Percentiles rank a stretch among this genome's conserved stretches.
These are phyloP conservation scores for Dactylellina sp. DNA, from an alignment of 2,329 filamentous ascomycete genomes.

Conservation along the genomic window DNA sequence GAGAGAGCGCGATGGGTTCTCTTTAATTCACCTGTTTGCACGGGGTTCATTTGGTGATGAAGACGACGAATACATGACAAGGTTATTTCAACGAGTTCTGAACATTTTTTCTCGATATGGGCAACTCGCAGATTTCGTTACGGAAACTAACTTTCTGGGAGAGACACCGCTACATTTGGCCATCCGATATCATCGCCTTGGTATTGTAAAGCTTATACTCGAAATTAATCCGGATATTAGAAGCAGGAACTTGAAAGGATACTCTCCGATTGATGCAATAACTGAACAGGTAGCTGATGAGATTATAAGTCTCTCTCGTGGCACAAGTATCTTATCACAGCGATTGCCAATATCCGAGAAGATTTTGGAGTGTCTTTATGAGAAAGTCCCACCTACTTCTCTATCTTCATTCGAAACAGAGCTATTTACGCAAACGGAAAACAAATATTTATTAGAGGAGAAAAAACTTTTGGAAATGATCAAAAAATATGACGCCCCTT, in stretches of 20 bases:
- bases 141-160: constrained; percentile 4
- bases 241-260: constrained; percentile 2
- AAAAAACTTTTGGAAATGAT: constrained; percentile 5
- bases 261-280: constrained; percentile 9
- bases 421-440: neutral
- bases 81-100: neutral
- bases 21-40: constrained; percentile 16
- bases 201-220: constrained; percentile 1
- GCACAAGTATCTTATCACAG: neutral
- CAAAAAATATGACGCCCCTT: neutral
- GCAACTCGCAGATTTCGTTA: neutral
- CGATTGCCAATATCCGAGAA: neutral
- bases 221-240: neutral
- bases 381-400: neutral
- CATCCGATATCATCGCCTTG: constrained; percentile 9
- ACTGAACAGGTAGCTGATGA: constrained; percentile 10
- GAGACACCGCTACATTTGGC: constrained; percentile 26
- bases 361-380: neutral
- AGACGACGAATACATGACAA: neutral
- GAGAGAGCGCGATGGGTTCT: neutral
- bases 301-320: neutral
- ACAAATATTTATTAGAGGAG: neutral
- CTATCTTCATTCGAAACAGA: constrained; percentile 13
- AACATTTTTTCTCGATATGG: neutral
- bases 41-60: neutral